Conservation (phyloP, 495 filamentous ascomycete species). For the Penicillium pulvis region DNA sequence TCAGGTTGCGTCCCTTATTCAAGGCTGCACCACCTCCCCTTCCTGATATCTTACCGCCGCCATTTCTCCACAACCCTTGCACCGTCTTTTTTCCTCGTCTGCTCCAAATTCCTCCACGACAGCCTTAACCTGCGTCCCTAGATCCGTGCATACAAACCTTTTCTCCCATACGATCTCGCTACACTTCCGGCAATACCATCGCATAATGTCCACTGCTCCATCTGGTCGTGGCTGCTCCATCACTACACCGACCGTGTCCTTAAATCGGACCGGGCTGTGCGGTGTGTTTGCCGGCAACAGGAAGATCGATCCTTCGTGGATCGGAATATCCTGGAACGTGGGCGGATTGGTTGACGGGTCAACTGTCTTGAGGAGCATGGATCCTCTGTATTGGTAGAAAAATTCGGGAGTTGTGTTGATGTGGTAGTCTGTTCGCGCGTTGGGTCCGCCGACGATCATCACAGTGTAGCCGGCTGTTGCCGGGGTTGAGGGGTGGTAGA, state of each 20-base stretch:
- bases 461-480: conserved; percentile 49
- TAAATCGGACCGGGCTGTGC: conserved; percentile 75
- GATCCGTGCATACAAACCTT: conserved; percentile 82
- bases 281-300: conserved; percentile 88
- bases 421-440: conserved; percentile 96
- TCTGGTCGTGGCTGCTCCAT: conserved; percentile 82
- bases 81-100: conserved; percentile 71
- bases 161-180: conserved; percentile 79
- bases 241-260: conserved; percentile 77
- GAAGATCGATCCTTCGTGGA: conserved; percentile 93
- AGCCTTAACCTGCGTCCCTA: conserved; percentile 96
- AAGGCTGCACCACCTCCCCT: conserved; percentile 47
- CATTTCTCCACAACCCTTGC: conserved; percentile 74
- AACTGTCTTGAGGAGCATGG: conserved; percentile 92
- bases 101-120: conserved; percentile 83
- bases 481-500: conserved; percentile 67
- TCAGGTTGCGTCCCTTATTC: conserved; percentile 21
- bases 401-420: conserved; percentile 96
- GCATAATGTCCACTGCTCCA: conserved; percentile 71
- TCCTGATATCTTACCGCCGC: conserved; percentile 54
- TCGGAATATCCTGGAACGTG: conserved; percentile 78
- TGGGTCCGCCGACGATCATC: conserved; percentile 93
- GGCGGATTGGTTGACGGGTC: conserved; percentile 55
- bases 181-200: conserved; percentile 79
- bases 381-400: conserved; percentile 95